phyloP scores from a whole-genome alignment of 2,329 filamentous ascomycete genomes.

The Onygenales sp. region DNA sequence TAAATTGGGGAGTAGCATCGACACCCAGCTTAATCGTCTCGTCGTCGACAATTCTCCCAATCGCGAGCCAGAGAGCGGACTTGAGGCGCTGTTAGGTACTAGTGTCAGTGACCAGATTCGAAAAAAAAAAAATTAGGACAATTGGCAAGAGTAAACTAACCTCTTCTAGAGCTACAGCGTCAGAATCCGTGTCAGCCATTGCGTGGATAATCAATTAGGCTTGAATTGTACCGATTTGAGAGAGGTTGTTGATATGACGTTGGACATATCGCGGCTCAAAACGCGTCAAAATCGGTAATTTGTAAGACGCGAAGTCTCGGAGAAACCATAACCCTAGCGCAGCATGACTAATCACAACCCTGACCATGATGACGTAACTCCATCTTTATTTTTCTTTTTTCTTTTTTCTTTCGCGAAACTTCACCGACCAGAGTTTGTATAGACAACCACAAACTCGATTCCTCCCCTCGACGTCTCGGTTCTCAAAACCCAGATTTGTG shows the following conservation, averaged over 20 bases:
- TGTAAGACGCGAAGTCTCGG: neutral
- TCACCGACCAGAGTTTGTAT: neutral
- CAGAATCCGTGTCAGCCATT: conserved; percentile 18
- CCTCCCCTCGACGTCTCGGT: too few relatives aligned
- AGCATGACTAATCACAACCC: conserved; percentile 10
- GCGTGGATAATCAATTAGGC: neutral
- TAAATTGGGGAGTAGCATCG: conserved; percentile 88
- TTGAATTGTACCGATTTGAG: neutral
- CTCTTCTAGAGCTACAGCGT: conserved; percentile 25
- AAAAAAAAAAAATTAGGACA: neutral
- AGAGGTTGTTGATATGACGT: neutral
- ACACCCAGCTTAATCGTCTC: conserved; percentile 63
- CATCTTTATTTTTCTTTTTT: neutral
- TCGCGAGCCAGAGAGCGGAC: conserved; percentile 71
- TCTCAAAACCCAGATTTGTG: too few relatives aligned
- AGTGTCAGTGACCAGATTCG: neutral
- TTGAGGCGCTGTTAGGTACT: conserved; percentile 58
- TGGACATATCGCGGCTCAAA: neutral
- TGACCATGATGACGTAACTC: neutral
- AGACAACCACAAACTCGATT: neutral
- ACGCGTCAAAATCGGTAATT: neutral
- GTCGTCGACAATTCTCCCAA: conserved; percentile 83
- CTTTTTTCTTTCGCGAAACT: neutral
- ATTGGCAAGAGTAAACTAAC: conserved; percentile 12
- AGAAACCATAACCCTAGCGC: conserved; percentile 4